phyloP scores from a whole-genome alignment of 768 basidiomycete genomes.

The Daedaleopsis nitida region DNA sequence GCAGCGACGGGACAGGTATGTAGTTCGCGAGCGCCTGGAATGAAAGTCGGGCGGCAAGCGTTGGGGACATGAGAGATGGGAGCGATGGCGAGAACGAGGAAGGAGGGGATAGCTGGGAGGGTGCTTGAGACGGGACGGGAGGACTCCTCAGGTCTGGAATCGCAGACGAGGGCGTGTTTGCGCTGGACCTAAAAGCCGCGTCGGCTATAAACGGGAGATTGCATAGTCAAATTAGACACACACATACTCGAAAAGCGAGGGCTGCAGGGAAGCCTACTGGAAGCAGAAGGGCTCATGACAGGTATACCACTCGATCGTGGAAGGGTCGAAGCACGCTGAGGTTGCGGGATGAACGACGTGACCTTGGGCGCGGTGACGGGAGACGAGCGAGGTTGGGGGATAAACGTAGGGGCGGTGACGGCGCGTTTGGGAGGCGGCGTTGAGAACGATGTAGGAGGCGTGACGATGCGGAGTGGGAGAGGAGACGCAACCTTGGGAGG shows the following conservation, averaged over 20 bases:
- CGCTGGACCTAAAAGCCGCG: constrained; percentile 14
- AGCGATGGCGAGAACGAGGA: constrained; percentile 43
- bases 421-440: constrained; percentile 59
- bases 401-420: constrained; percentile 52
- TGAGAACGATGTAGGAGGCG: constrained; percentile 36
- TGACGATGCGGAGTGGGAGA: constrained; percentile 23
- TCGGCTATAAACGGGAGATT: constrained; percentile 20
- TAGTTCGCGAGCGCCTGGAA: constrained; percentile 63
- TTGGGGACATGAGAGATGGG: constrained; percentile 49
- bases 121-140: constrained; percentile 25
- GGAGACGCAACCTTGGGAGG: constrained; percentile 37
- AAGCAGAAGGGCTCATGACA: constrained; percentile 21
- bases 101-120: constrained; percentile 24
- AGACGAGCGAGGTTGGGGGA: constrained; percentile 53
- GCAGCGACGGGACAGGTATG: constrained; percentile 47
- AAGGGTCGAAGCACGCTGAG: constrained; percentile 26
- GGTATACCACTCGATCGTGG: constrained; percentile 20
- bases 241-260: constrained; percentile 28
- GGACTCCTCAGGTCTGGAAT: constrained; percentile 40
- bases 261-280: constrained; percentile 25
- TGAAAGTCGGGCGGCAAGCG: constrained; percentile 57
- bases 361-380: constrained; percentile 45
- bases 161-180: constrained; percentile 18
- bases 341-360: constrained; percentile 31
- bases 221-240: constrained; percentile 18